phyloP scores from a whole-genome alignment of 495 filamentous ascomycete genomes.

The Hypoxylon perforatum region DNA sequence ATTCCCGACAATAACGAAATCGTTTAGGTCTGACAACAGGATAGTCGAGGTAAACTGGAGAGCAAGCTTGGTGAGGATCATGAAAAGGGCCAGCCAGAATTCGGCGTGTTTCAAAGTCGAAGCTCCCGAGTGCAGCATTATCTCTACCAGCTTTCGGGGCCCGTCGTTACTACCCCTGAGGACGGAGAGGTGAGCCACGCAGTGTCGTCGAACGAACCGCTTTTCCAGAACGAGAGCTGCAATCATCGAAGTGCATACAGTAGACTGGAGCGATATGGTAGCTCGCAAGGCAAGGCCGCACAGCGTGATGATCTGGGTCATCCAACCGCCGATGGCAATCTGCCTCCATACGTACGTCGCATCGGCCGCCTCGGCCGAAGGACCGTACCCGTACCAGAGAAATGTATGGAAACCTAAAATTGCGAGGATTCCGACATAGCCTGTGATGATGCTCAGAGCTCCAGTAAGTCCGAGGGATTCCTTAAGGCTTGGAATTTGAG shows the following conservation, averaged over 20 bases:
- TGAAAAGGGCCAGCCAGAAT: not conserved
- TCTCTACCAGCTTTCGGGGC: not conserved
- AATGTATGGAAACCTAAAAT: not conserved
- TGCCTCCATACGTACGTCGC: not conserved
- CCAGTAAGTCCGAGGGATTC: not conserved
- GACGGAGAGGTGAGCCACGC: not conserved
- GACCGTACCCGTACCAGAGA: not conserved
- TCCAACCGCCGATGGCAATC: not conserved
- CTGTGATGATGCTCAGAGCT: not conserved
- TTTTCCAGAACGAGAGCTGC: not conserved
- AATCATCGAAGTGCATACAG: not conserved
- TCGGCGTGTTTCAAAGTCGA: not conserved
- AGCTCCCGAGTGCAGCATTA: not conserved
- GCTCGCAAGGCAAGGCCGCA: not conserved
- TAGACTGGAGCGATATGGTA: not conserved
- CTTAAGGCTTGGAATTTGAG: not conserved
- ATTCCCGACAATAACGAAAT: conserved; percentile 8
- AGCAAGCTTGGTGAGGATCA: not conserved
- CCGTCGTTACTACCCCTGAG: not conserved
- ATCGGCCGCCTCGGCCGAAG: not conserved
- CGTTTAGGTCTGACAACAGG: conserved; percentile 18
- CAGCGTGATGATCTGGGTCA: not conserved
- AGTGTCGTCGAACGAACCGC: not conserved
- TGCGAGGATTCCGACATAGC: not conserved
- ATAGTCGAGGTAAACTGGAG: conserved; percentile 29